A percentile compares a stretch with the other conserved stretches of the same genome.
phyloP scores from a whole-genome alignment of 306 rosid genomes.

The Corylus avellana region DNA sequence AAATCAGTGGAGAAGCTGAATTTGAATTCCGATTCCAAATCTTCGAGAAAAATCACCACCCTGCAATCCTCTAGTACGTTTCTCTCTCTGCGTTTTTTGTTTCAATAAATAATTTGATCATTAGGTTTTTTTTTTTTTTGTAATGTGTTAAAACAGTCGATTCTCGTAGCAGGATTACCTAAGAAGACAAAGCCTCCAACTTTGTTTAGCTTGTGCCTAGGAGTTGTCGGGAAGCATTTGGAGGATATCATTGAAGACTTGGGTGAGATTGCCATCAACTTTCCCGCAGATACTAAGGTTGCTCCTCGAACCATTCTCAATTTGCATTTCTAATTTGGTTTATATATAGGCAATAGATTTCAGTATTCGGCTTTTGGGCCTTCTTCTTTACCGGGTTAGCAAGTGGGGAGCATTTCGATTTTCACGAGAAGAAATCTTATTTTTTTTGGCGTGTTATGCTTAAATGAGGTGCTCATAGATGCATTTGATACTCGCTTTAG shows the following conservation, averaged over 20 bases:
- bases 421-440: neutral
- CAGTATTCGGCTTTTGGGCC: neutral
- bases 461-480: neutral
- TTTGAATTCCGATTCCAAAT: conserved; percentile 48
- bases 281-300: conserved; percentile 87
- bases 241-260: conserved; percentile 76
- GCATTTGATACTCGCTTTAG: neutral
- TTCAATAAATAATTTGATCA: neutral
- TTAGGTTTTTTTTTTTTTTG: neutral
- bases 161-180: conserved; percentile 37
- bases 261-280: conserved; percentile 57
- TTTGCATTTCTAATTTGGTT: neutral
- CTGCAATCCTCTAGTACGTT: conserved; percentile 42
- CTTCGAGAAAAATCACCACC: conserved; percentile 15
- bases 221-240: conserved; percentile 77
- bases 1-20: conserved; percentile 49
- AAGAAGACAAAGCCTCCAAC: conserved; percentile 60
- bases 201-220: conserved; percentile 73
- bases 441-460: neutral
- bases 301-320: conserved; percentile 8
- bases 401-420: neutral
- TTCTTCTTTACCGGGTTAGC: neutral
- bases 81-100: neutral
- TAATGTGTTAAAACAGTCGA: neutral
- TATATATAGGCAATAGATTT: no score